A percentile compares a stretch with the other conserved stretches of the same genome.
Evolutionary conservation across 139 green algal species (phyloP).

Genomic region (Volvox africanus): DNA sequence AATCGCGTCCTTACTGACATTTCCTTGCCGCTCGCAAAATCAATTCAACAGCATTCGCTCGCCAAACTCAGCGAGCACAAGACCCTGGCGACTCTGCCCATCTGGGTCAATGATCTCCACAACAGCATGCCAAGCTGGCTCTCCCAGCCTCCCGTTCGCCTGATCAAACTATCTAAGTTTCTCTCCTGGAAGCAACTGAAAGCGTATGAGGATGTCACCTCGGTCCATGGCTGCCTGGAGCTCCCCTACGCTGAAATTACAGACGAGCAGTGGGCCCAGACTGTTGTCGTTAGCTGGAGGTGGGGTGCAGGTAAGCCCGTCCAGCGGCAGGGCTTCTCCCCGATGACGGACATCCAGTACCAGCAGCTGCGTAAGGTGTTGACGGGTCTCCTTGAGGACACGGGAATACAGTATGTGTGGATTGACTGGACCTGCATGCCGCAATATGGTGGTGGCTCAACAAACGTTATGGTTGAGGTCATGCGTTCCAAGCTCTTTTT

Average conservation of each 20-base stretch:
- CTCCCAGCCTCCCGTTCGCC: background rate
- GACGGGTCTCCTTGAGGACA: background rate
- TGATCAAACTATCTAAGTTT: background rate
- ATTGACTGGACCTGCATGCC: slow-evolving; percentile 25
- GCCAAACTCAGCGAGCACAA: background rate
- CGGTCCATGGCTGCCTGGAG: background rate
- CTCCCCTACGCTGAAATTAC: background rate
- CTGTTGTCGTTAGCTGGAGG: background rate
- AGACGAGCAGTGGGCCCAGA: background rate
- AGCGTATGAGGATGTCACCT: slow-evolving; percentile 1
- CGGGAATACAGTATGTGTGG: slow-evolving; percentile 4
- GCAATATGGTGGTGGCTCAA: background rate
- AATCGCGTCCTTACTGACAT: too few relatives aligned
- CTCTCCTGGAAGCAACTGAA: slow-evolving; percentile 10
- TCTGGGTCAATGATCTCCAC: background rate
- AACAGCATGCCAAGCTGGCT: background rate
- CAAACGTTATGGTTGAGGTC: background rate
- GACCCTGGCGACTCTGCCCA: background rate
- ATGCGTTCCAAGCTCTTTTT: slow-evolving; percentile 29
- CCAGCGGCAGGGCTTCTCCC: background rate
- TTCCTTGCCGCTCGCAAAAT: background rate
- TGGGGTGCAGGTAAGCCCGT: slow-evolving; percentile 13
- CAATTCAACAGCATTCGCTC: background rate
- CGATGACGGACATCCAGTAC: slow-evolving; percentile 7
- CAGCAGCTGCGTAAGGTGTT: background rate